Evolutionary conservation across 1,284 basidiomycete species (phyloP), one percentile per base, ranked within the genome.

Genomic region (Malassezia globosa): DNA sequence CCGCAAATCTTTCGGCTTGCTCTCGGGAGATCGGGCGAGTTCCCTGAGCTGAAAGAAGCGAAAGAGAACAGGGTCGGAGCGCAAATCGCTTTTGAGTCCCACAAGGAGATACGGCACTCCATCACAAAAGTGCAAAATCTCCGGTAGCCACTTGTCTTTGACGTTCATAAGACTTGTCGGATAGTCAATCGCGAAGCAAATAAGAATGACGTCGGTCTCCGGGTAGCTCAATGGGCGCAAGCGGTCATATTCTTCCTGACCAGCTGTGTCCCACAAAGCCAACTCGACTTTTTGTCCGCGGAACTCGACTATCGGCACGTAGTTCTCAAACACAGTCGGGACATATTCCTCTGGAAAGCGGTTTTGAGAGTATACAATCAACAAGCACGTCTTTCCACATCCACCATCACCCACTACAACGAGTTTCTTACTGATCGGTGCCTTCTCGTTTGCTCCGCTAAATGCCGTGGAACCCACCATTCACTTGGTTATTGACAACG

Each of bases 341-440:
- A 96, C 85, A 74, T 96, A 96, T 50, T 87, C 89, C 81, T 94
- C 89, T 42, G 94, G 92, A 73, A 97, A 99, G 39, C 89, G 82
- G 71, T 94, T 92, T 76, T 95, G 87, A 10, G 90, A 88, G 72
- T 96, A 97, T 39, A 90, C 87, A 41, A 70, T 68, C 22, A 70
- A 46, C 24, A 70, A 54, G 45, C 79, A 90, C 37, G 88, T 92
- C 78, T 90, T 87, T 62, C 79, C 79, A 59, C 77, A 78, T 75
- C 79, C 78, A 89, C 97, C 71, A 73, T 80, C 4, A 69, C 75
- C 24, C 78, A 89, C 48, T 90, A 97, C 75, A 74, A 69, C 65
- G 35, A 69, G 63, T 46, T 67, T 69, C 51, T 67, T 67, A 37
- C 61, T 63, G 39, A 61, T 16, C 11, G n/a, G n/a, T n/a, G n/a